These are phyloP conservation scores for Fusarium sp. DNA, from an alignment of 2,329 filamentous ascomycete genomes.

Conservation along the genomic window DNA sequence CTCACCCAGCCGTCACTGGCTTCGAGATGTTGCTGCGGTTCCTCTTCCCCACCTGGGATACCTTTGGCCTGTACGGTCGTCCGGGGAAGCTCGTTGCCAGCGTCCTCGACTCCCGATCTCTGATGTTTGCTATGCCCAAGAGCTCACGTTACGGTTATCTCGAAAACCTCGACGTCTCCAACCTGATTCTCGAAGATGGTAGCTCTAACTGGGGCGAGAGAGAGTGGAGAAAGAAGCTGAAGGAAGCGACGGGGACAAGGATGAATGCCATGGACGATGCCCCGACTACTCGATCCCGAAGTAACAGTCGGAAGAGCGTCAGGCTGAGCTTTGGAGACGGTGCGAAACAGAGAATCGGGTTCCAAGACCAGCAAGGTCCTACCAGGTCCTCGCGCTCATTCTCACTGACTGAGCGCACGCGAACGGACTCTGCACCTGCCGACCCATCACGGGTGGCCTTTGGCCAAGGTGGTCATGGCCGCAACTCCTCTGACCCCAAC, in stretches of 20 bases:
- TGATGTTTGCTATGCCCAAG: slow-evolving; percentile 99
- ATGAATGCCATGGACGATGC: slow-evolving; percentile 75
- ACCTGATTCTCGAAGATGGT: slow-evolving; percentile 81
- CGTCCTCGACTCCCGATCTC: slow-evolving; percentile 83
- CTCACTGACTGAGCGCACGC: slow-evolving; percentile 56
- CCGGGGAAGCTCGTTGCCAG: slow-evolving; percentile 89
- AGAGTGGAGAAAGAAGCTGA: slow-evolving; percentile 90
- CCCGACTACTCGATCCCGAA: slow-evolving; percentile 57
- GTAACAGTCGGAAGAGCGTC: slow-evolving; percentile 69
- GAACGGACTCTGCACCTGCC: slow-evolving; percentile 66
- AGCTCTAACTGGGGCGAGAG: slow-evolving; percentile 84
- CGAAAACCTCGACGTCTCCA: slow-evolving; percentile 86
- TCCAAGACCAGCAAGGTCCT: slow-evolving; percentile 66
- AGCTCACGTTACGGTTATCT: slow-evolving; percentile 90
- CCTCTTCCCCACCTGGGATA: slow-evolving; percentile 94
- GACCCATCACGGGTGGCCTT: slow-evolving; percentile 53
- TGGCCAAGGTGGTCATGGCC: slow-evolving; percentile 53
- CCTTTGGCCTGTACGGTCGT: slow-evolving; percentile 90
- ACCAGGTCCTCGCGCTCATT: slow-evolving; percentile 66
- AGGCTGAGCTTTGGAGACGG: slow-evolving; percentile 62
- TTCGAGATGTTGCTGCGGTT: slow-evolving; percentile 96
- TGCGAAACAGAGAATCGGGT: slow-evolving; percentile 62
- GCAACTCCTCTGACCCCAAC: slow-evolving; percentile 62
- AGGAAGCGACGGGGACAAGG: slow-evolving; percentile 84
- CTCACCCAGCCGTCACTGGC: slow-evolving; percentile 88